Conservation (phyloP, 1,284 basidiomycete genomes). For the Pseudozyma hubeiensis region DNA sequence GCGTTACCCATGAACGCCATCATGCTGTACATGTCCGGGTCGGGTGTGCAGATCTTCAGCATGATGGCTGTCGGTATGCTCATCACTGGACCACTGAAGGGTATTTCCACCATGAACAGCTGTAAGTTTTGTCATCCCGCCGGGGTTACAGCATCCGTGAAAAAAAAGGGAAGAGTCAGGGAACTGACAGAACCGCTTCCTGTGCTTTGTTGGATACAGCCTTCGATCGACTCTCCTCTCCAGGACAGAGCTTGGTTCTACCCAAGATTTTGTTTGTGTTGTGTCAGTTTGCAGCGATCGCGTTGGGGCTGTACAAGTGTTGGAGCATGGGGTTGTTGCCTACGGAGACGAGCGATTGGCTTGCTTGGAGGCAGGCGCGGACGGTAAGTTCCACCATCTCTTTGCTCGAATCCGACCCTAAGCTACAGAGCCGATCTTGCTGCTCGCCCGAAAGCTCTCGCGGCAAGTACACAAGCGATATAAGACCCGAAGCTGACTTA, state of each 20-base stretch:
- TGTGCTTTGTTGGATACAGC: slow-evolving; percentile 18
- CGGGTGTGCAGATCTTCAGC: slow-evolving; percentile 66
- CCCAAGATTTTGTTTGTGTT: slow-evolving; percentile 58
- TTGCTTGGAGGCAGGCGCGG: slow-evolving; percentile 62
- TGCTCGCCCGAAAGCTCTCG: too few species aligned
- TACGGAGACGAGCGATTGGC: slow-evolving; percentile 67
- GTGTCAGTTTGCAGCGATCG: slow-evolving; percentile 58
- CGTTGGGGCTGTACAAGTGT: slow-evolving; percentile 65
- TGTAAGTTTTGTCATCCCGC: slow-evolving; percentile 27
- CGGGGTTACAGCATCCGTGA: too few species aligned
- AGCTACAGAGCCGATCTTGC: too few species aligned
- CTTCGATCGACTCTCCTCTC: slow-evolving; percentile 56
- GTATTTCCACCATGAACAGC: slow-evolving; percentile 50
- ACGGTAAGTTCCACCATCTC: slow-evolving; percentile 47
- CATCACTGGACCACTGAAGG: slow-evolving; percentile 59
- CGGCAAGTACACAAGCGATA: too few species aligned
- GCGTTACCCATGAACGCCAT: slow-evolving; percentile 65
- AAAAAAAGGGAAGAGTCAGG: too few species aligned
- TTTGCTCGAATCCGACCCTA: background rate
- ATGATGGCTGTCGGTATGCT: slow-evolving; percentile 68
- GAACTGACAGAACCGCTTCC: too few species aligned
- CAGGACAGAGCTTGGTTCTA: slow-evolving; percentile 54
- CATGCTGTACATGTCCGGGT: slow-evolving; percentile 68
- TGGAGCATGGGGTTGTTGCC: slow-evolving; percentile 67
- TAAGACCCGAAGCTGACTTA: too few species aligned